Conservation (phyloP, 2,329 filamentous ascomycete genomes). For the Penicillium freii region DNA sequence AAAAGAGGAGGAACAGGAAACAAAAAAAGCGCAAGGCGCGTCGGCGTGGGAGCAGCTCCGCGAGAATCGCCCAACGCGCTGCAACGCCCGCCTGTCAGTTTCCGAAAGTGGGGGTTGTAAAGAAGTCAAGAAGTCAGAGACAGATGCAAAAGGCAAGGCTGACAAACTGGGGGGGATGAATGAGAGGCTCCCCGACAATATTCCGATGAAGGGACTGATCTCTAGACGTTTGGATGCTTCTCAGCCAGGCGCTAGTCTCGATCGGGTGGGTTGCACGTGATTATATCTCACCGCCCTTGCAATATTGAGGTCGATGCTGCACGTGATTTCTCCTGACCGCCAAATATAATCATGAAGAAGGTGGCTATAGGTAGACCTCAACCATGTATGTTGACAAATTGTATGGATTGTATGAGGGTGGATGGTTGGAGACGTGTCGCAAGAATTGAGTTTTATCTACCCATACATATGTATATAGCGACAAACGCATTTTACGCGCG, state of each 20-base stretch:
- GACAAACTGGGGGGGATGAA: slow-evolving; percentile 29
- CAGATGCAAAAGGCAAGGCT: slow-evolving; percentile 16
- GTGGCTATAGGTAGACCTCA: background rate
- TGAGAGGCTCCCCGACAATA: slow-evolving; percentile 23
- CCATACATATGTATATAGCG: background rate
- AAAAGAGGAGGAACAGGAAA: background rate
- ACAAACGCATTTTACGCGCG: background rate
- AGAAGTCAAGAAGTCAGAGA: slow-evolving; percentile 12
- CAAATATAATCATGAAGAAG: background rate
- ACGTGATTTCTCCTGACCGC: background rate
- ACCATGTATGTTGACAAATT: too few species aligned
- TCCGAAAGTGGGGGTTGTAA: slow-evolving; percentile 11
- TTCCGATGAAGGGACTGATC: slow-evolving; percentile 30
- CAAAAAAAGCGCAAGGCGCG: slow-evolving; percentile 22
- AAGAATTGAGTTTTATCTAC: background rate
- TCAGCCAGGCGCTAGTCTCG: slow-evolving; percentile 23
- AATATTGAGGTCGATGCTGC: background rate
- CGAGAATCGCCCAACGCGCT: slow-evolving; percentile 26
- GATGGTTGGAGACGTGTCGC: too few species aligned
- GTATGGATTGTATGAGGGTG: too few species aligned
- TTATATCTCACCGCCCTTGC: background rate
- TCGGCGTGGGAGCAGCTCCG: slow-evolving; percentile 18
- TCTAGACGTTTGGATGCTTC: slow-evolving; percentile 32
- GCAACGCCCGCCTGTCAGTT: slow-evolving; percentile 21
- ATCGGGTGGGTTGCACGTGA: slow-evolving; percentile 25